Conservation (phyloP, 2,329 filamentous ascomycete species). For the Aspergillus vadensis region DNA sequence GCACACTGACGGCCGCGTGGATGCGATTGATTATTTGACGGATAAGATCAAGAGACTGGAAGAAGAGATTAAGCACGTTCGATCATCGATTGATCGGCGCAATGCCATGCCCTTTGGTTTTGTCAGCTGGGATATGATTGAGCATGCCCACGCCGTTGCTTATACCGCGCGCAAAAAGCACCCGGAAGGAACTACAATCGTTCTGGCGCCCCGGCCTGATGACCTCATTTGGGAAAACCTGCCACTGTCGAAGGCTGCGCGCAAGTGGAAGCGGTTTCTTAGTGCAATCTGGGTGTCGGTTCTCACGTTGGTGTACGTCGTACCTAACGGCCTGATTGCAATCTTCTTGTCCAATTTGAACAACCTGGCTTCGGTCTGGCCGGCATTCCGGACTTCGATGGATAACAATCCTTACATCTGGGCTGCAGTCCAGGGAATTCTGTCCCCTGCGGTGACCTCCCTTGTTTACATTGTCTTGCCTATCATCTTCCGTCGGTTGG, state of each 20-base stretch:
- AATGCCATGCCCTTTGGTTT: constrained; percentile 92
- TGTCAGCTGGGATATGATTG: constrained; percentile 86
- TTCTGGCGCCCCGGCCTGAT: constrained; percentile 79
- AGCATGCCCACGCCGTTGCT: constrained; percentile 84
- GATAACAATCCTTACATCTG: constrained; percentile 66
- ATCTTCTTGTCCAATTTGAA: constrained; percentile 86
- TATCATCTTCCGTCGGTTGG: constrained; percentile 84
- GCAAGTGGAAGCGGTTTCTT: constrained; percentile 71
- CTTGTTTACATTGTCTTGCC: constrained; percentile 85
- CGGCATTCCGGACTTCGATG: constrained; percentile 69
- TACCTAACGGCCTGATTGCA: constrained; percentile 89
- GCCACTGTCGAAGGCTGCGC: constrained; percentile 66
- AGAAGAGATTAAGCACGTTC: constrained; percentile 78
- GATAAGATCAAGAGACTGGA: constrained; percentile 82
- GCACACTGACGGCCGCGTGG: constrained; percentile 71
- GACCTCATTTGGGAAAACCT: constrained; percentile 98
- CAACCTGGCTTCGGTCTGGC: constrained; percentile 81
- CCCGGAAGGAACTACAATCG: constrained; percentile 74
- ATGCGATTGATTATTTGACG: constrained; percentile 92
- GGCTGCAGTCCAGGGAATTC: constrained; percentile 89
- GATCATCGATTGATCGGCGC: constrained; percentile 78
- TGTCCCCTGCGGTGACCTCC: constrained; percentile 83
- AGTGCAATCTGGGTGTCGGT: constrained; percentile 83
- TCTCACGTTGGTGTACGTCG: constrained; percentile 83
- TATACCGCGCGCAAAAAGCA: constrained; percentile 79